Conservation (phyloP, 345 rosid genomes). For the Brassica incana region DNA sequence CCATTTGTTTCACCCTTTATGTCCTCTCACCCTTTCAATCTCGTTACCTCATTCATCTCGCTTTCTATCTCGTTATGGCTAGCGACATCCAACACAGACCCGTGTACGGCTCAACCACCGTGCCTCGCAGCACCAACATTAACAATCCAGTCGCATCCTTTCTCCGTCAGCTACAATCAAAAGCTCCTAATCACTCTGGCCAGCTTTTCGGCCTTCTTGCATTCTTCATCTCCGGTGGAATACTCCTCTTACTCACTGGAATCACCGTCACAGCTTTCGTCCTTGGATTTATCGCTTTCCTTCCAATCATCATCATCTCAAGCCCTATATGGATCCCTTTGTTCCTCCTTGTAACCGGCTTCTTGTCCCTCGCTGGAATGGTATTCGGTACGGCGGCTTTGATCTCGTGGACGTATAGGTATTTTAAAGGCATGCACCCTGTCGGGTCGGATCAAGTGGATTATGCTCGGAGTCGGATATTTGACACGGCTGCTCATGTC, state of each 20-base stretch:
- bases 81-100: constrained; percentile 17
- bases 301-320: constrained; percentile 62
- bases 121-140: constrained; percentile 17
- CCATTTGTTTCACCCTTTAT: constrained; percentile 17
- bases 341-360: constrained; percentile 42
- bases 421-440: constrained; percentile 67
- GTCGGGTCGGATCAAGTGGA: constrained; percentile 65
- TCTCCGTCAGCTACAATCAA: constrained; percentile 50
- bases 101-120: constrained; percentile 37
- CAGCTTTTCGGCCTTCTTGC: constrained; percentile 59
- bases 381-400: constrained; percentile 48
- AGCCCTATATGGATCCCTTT: constrained; percentile 68
- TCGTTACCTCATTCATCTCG: background rate
- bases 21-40: background rate
- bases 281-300: constrained; percentile 51
- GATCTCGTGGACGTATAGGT: constrained; percentile 64
- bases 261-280: constrained; percentile 48
- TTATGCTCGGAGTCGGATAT: constrained; percentile 71
- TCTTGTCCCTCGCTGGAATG: constrained; percentile 55
- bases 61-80: constrained; percentile 12
- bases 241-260: constrained; percentile 71
- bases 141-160: constrained; percentile 36
- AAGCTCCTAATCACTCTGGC: constrained; percentile 53
- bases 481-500: constrained; percentile 75
- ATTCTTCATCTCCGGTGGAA: constrained; percentile 55